Evolutionary conservation across 2,329 filamentous ascomycete species (phyloP), one percentile per base, ranked within the genome.

Genomic region (Fusarium sp.): DNA sequence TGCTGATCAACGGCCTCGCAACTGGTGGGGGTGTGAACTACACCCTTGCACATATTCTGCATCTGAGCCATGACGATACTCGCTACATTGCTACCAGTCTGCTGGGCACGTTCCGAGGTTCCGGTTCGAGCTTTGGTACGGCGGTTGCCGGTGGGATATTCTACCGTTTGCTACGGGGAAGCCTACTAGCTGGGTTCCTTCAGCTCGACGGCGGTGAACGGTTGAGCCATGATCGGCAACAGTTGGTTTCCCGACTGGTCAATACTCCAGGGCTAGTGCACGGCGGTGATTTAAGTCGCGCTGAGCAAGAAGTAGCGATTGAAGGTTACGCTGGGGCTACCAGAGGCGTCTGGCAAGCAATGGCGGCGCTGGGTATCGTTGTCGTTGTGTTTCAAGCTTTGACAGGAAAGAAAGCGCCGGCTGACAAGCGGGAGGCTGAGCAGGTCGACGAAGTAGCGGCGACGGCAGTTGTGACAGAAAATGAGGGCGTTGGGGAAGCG

Each of bases 91-190:
- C 91, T 5, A 93, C 91, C 1, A 91, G 92, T 15, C 83, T 97
- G 44, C 81, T 95, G 6, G 89, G 91, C 29, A 97, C 93, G 1
- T 95, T 95, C 80, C 87, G 94, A 6, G 92, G 92, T 8, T 95
- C 96, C 69, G 92, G 92, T 0, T 92, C 92, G 16, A 92, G 89
- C 54, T 96, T 97, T 73, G 93, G 93, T 5, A 91, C 91, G 2
- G 89, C 93, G 0, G 91, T 95, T 50, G 92, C 92, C 4, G 93
- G 93, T 5, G 93, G 93, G 0, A 83, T 92, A 56, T 95, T 95
- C 76, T 84, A 87, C 43, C 86, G 92, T 8, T 83, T 88, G 3
- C 79, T 95, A 32, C 83, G 85, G 47, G 79, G 73, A 4, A 82
- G 83, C 1, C 82, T 95, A 3, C 82, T 84, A n/a, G 73, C 79